A percentile compares a stretch with the other conserved stretches of the same genome.
Conservation (phyloP, 352 stramenopile species). For the Phytopythium vexans region DNA sequence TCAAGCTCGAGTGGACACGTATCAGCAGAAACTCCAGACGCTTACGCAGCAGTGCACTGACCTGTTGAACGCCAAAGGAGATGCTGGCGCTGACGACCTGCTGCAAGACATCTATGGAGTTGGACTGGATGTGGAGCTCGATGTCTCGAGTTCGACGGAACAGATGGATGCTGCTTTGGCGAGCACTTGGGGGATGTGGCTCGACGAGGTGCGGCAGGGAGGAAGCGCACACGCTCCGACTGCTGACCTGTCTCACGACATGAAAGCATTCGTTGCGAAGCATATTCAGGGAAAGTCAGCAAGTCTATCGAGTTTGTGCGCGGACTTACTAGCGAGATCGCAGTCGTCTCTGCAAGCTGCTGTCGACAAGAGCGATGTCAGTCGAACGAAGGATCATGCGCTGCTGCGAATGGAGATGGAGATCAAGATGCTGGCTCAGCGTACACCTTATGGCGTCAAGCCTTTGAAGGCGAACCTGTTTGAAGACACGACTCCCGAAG, state of each 20-base stretch:
- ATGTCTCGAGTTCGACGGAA: conserved; percentile 19
- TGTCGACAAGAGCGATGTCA: conserved; percentile 5
- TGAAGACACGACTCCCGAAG: conserved; percentile 71
- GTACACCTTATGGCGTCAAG: conserved; percentile 59
- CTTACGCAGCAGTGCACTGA: conserved; percentile 44
- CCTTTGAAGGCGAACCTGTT: conserved; percentile 69
- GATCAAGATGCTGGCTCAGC: conserved; percentile 86
- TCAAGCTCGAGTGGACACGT: conserved; percentile 64
- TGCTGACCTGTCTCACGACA: conserved; percentile 32
- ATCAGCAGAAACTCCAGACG: conserved; percentile 75
- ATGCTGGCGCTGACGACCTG: conserved; percentile 33
- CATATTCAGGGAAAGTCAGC: conserved; percentile 34
- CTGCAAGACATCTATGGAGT: conserved; percentile 76
- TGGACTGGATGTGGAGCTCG: conserved; percentile 46
- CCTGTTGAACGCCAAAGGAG: conserved; percentile 20
- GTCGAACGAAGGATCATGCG: conserved; percentile 5
- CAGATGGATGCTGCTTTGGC: conserved; percentile 10
- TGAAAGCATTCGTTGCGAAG: conserved; percentile 55
- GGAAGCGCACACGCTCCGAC: conserved; percentile 1
- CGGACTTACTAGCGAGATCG: conserved; percentile 26
- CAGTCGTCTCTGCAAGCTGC: conserved; percentile 12
- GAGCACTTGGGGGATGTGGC: conserved; percentile 26
- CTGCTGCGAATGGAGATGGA: conserved; percentile 72
- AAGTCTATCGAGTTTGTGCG: conserved; percentile 37
- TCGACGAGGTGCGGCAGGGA: background rate